Evolutionary conservation across 1,284 basidiomycete genomes (phyloP), one percentile per base, ranked within the genome.

Genomic region (Cutaneotrichosporon cyanovorans): DNA sequence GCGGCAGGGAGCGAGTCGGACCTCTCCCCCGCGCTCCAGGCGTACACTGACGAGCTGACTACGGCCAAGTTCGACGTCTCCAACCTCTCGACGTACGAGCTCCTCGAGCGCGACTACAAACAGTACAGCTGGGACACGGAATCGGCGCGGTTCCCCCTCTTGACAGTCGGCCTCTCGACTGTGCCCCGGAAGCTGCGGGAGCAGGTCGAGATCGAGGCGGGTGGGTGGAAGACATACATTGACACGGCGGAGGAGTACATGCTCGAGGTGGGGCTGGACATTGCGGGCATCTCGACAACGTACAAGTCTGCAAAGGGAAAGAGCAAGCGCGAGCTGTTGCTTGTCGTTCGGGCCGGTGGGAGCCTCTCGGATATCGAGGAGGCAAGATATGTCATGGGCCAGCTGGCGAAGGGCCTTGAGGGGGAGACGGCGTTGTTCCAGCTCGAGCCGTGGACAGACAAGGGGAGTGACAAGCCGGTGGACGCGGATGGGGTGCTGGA

Each of bases 71-170:
- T 61, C 4, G 79, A 84, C 51, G 75, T 96, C 9, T 77, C 79
- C 0, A 77, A 81, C 51, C 76, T 97, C 21, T 74, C 73, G 28
- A 80, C 82, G 0, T 74, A 78, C 40, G 88, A 96, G 59, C 79
- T 96, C 22, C 77, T 97, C 4, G 76, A 85, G 16, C 75, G 93
- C 16, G 93, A 97, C 69, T 98, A 92, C 77, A 97, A 98, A 69
- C 82, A 92, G 60, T 92, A 89, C 65, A 59, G 64, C 3, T 73
- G 79, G 57, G 65, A 69, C 2, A 77, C 78, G 1, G 51, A 49
- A 3, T 60, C 58, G 1, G 16, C 20, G 4, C n/a, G 44, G 2
- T 62, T 65, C 67, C 41, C 63, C 59, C 35, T 69, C 9, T 51
- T 68, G 43, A 73, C 68, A 3, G 75, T 79, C 4, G 90, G 91